Base-by-base conservation (phyloP, 2,329 filamentous ascomycete species). In the Nannizziopsis arthrosporioides region DNA sequence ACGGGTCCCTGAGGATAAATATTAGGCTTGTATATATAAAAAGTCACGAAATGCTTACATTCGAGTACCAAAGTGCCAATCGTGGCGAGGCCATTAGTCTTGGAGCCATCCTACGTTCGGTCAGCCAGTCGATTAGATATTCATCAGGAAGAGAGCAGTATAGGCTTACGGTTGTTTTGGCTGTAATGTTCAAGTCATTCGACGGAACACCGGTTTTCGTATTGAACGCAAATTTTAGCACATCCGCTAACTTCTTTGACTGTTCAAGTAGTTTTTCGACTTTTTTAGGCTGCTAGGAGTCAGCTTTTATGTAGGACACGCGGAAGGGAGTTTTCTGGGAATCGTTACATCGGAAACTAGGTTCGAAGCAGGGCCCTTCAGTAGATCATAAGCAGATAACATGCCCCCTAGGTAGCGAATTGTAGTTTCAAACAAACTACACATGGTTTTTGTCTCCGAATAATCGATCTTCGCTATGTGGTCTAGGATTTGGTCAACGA, bases 371-470 rank as follows among this genome's bases (percentile, higher is more conserved):
- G 83, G 82, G 0, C 84, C 84, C 1, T 70, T 81, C 41, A 94
- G 68, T 42, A 94, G 73, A 51, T 74, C 72, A 55, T 73, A 74
- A 3, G 81, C 85, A 2, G 87, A 84, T 7, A 94, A 61, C 57
- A 94, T 73, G 12, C 87, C 88, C 8, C 78, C 88, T 1, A 94
- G 68, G 58, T 94, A 94, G 22, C 88, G 81, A 59, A 94, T 94
- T 0, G 85, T 94, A 0, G 86, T 93, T 66, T 94, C 88, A 58
- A 94, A 94, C 6, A 94, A 66, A 34, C 83, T 90, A 42, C 94
- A 79, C 8, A 71, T 65, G 1, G 71, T 64, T 1, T 71, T 58
- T 1, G 82, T 84, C 9, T 72, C 68, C 37, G 74, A 74, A 59
- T 85, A 94, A 63, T 93, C 72, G 58, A 93, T 82, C 0, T 67